Conservation (phyloP, 2,329 filamentous ascomycete species). For the Lecanicillium sp. region DNA sequence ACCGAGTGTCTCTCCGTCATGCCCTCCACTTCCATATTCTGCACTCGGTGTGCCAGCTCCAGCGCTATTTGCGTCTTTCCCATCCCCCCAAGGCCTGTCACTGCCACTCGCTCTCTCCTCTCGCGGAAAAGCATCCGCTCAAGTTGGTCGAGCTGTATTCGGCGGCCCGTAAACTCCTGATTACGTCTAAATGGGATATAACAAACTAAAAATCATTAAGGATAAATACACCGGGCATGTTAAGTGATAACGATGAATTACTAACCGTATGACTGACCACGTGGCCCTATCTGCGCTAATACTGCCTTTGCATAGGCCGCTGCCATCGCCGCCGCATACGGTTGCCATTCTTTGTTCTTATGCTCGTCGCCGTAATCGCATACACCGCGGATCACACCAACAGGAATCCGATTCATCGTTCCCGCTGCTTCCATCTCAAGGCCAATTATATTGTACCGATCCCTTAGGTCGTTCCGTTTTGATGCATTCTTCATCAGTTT, state of each 20-base stretch:
- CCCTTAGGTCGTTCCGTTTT: conserved; percentile 15
- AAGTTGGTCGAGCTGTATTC: conserved; percentile 3
- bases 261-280: conserved; percentile 2
- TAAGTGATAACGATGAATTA: not conserved
- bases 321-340: conserved; percentile 24
- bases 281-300: conserved; percentile 5
- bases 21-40: conserved; percentile 24
- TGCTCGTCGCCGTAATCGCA: conserved; percentile 24
- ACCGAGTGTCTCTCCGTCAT: conserved; percentile 19
- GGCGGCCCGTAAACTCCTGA: conserved; percentile 4
- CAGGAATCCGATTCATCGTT: conserved; percentile 19
- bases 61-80: conserved; percentile 32
- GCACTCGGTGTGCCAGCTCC: conserved; percentile 29
- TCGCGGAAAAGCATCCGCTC: conserved; percentile 16
- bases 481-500: conserved; percentile 20
- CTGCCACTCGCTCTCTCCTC: conserved; percentile 13
- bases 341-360: conserved; percentile 24
- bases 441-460: conserved; percentile 19
- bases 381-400: conserved; percentile 21
- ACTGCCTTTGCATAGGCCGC: conserved; percentile 18
- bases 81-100: conserved; percentile 29
- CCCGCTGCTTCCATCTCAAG: conserved; percentile 25
- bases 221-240: conserved; percentile 1
- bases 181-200: conserved; percentile 4
- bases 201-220: conserved; percentile 2